These are phyloP conservation scores for Chloropicon primus DNA, from an alignment of 139 green algal genomes.

Conservation along the genomic window DNA sequence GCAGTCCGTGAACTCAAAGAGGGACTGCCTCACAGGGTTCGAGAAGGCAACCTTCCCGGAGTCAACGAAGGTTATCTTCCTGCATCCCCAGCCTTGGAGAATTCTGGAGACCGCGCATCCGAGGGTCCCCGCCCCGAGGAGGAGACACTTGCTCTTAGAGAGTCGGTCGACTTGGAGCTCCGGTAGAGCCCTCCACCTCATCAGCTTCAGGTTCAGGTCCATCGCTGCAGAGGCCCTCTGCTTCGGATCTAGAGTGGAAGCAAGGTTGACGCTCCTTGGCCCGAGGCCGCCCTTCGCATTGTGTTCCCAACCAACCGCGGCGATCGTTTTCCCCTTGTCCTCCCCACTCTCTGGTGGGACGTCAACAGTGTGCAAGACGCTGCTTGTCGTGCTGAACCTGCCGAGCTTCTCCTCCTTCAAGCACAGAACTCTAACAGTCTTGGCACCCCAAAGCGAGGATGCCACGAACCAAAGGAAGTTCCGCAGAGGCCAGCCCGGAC, in stretches of 20 bases:
- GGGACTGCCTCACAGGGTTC: constrained; percentile 79
- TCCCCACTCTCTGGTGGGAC: background rate
- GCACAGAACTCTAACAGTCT: constrained; percentile 49
- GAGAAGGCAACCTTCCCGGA: constrained; percentile 58
- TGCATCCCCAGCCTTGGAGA: constrained; percentile 84
- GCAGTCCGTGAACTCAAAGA: constrained; percentile 86
- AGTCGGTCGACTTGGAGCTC: constrained; percentile 53
- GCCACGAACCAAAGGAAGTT: constrained; percentile 61
- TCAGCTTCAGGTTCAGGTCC: constrained; percentile 90
- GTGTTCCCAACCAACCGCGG: constrained; percentile 59
- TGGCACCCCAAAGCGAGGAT: constrained; percentile 17
- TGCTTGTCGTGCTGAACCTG: background rate
- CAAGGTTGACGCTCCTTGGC: constrained; percentile 38
- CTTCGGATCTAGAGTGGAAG: constrained; percentile 50
- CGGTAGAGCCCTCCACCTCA: constrained; percentile 83
- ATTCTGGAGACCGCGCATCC: constrained; percentile 82
- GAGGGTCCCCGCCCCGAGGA: constrained; percentile 68
- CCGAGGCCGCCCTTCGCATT: constrained; percentile 17
- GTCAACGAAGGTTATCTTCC: constrained; percentile 79
- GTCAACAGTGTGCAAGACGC: background rate
- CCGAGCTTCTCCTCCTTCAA: constrained; percentile 27
- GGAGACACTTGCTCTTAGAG: constrained; percentile 48
- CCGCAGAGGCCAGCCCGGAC: constrained; percentile 70
- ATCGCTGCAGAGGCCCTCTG: constrained; percentile 49
- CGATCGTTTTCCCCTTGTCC: constrained; percentile 3